Conservation (phyloP, 257 asterid genomes). For the Parsonsia alboflavescens region DNA sequence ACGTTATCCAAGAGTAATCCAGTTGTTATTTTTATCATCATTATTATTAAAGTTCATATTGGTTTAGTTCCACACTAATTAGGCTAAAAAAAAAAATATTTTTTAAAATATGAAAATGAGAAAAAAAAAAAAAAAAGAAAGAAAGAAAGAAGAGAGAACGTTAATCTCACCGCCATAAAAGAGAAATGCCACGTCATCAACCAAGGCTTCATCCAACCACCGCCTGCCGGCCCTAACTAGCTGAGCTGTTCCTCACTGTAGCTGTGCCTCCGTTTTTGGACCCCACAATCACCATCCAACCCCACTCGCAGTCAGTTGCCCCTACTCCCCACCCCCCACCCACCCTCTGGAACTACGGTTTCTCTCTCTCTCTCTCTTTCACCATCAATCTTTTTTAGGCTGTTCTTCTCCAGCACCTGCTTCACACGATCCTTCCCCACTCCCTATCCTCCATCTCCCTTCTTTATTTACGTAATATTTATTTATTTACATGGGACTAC, state of each 20-base stretch:
- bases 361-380: slow-evolving; percentile 3
- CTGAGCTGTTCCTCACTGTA: slow-evolving; percentile 38
- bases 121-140: background rate
- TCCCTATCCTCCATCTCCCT: background rate
- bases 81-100: too few relatives aligned
- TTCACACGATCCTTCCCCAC: slow-evolving; percentile 9
- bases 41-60: too few relatives aligned
- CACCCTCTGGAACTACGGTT: too few relatives aligned
- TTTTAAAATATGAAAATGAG: too few relatives aligned
- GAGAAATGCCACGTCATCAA: slow-evolving; percentile 7
- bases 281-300: slow-evolving; percentile 10
- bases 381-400: slow-evolving; percentile 15
- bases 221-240: slow-evolving; percentile 32
- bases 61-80: too few relatives aligned
- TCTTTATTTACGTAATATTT: background rate
- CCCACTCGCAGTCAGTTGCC: background rate
- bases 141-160: background rate
- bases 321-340: too few relatives aligned
- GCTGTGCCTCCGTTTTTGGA: slow-evolving; percentile 11
- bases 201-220: slow-evolving; percentile 32
- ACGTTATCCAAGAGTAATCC: too few relatives aligned
- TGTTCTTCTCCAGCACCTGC: slow-evolving; percentile 20
- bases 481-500: too few relatives aligned
- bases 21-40: too few relatives aligned
- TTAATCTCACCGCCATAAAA: background rate